phyloP scores from a whole-genome alignment of 2,329 filamentous ascomycete genomes.

The Ilyonectria mors-panacis region DNA sequence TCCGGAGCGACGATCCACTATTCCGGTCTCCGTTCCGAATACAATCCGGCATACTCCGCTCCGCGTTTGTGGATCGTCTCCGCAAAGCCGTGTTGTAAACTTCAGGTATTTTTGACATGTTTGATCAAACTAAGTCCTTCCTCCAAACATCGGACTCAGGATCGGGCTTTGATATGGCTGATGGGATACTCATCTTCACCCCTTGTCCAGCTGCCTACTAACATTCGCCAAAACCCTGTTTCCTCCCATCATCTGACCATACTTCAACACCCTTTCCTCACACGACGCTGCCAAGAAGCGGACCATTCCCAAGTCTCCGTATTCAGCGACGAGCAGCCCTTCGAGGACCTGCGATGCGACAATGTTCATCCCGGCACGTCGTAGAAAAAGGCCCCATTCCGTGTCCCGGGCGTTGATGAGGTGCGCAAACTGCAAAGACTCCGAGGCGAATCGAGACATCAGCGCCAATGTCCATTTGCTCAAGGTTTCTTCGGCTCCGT shows the following conservation, averaged over 20 bases:
- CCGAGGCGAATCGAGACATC: slow-evolving; percentile 62
- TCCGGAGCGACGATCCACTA: neutral
- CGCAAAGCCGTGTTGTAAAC: neutral
- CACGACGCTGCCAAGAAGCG: slow-evolving; percentile 51
- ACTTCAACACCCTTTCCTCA: slow-evolving; percentile 44
- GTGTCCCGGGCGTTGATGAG: slow-evolving; percentile 58
- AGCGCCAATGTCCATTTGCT: slow-evolving; percentile 69
- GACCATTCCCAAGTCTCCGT: slow-evolving; percentile 48
- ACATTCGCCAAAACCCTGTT: slow-evolving; percentile 39
- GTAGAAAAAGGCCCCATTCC: slow-evolving; percentile 56
- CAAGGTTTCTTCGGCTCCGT: slow-evolving; percentile 65
- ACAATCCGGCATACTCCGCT: neutral
- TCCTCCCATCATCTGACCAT: slow-evolving; percentile 48
- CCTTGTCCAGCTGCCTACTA: slow-evolving; percentile 30
- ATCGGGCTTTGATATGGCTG: neutral
- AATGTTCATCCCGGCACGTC: slow-evolving; percentile 55
- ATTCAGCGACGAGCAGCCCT: slow-evolving; percentile 43
- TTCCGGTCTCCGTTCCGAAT: neutral
- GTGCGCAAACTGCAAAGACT: slow-evolving; percentile 48
- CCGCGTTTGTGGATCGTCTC: neutral
- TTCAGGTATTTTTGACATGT: neutral
- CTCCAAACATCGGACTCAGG: neutral
- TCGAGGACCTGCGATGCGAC: slow-evolving; percentile 55
- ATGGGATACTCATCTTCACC: slow-evolving; percentile 25
- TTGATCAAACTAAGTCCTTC: neutral